Percentiles rank a stretch among this genome's conserved stretches.
phyloP scores from a whole-genome alignment of 352 stramenopile genomes.

The Pythium volutum region DNA sequence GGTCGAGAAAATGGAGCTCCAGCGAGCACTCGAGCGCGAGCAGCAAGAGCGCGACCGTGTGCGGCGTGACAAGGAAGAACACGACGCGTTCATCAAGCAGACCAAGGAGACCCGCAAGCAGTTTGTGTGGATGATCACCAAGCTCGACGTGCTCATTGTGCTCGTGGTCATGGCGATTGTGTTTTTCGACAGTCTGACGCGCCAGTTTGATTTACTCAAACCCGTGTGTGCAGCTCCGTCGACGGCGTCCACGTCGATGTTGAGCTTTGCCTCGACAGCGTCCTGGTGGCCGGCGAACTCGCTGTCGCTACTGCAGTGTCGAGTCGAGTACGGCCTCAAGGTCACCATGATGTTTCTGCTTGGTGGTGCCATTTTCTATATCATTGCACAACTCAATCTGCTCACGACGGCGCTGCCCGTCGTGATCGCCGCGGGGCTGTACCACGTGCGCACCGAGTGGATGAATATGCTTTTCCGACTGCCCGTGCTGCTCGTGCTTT shows the following conservation, averaged over 20 bases:
- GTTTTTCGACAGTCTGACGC: slow-evolving; percentile 66
- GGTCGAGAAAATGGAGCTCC: slow-evolving; percentile 58
- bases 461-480: slow-evolving; percentile 78
- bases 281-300: slow-evolving; percentile 59
- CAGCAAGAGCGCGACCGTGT: slow-evolving; percentile 42
- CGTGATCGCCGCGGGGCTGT: slow-evolving; percentile 42
- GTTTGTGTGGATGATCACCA: slow-evolving; percentile 68
- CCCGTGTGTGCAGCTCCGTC: slow-evolving; percentile 32
- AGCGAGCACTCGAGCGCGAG: slow-evolving; percentile 46
- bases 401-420: slow-evolving; percentile 53
- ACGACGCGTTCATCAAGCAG: slow-evolving; percentile 34
- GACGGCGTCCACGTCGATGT: slow-evolving; percentile 31
- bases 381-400: slow-evolving; percentile 64
- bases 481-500: slow-evolving; percentile 62
- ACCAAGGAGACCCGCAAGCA: slow-evolving; percentile 30
- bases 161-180: slow-evolving; percentile 71
- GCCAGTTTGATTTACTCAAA: slow-evolving; percentile 56
- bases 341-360: slow-evolving; percentile 47
- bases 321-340: slow-evolving; percentile 68
- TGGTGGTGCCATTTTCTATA: slow-evolving; percentile 43
- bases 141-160: slow-evolving; percentile 69
- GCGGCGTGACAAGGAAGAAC: slow-evolving; percentile 28
- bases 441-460: slow-evolving; percentile 71
- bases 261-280: slow-evolving; percentile 13
- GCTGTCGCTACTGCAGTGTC: slow-evolving; percentile 61